Conservation (phyloP, 1,284 basidiomycete genomes). For the Boletellus dicymbophilus region DNA sequence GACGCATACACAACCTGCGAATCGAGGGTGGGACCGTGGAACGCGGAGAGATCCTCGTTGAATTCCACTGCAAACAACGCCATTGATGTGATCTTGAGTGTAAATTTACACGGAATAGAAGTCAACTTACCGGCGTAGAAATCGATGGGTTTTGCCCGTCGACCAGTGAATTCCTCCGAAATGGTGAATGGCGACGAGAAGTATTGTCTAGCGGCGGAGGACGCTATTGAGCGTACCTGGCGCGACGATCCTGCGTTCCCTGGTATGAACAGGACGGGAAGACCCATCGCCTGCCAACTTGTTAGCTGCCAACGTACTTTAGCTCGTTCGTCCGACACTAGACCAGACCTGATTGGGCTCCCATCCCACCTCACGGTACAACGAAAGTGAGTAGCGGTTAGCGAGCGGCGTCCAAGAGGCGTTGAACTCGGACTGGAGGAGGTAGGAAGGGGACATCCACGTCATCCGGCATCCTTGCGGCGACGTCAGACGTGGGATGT, state of each 20-base stretch:
- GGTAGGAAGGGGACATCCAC: constrained; percentile 94
- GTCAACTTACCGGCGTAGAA: constrained; percentile 79
- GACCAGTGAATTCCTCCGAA: constrained; percentile 50
- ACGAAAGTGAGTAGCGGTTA: constrained; percentile 78
- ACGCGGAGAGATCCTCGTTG: constrained; percentile 97
- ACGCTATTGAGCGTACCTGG: constrained; percentile 94
- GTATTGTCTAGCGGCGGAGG: constrained; percentile 84
- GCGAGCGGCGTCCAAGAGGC: constrained; percentile 69
- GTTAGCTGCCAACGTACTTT: constrained; percentile 7
- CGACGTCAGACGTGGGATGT: constrained; percentile 50
- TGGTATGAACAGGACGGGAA: constrained; percentile 93
- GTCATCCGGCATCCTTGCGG: constrained; percentile 97
- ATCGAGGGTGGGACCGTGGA: constrained; percentile 88
- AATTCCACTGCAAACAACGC: constrained; percentile 85
- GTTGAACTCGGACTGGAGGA: constrained; percentile 66
- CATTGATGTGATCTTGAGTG: neutral
- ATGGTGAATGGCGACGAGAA: constrained; percentile 56
- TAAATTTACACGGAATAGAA: no score
- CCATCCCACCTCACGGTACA: constrained; percentile 92
- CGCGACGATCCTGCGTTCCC: constrained; percentile 96
- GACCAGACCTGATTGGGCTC: constrained; percentile 62
- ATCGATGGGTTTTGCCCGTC: constrained; percentile 64
- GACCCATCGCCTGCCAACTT: constrained; percentile 37
- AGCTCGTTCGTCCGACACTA: neutral
- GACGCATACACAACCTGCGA: constrained; percentile 83